Base-by-base conservation (phyloP, 305 asterid genomes). In the Solanum hybrid region DNA sequence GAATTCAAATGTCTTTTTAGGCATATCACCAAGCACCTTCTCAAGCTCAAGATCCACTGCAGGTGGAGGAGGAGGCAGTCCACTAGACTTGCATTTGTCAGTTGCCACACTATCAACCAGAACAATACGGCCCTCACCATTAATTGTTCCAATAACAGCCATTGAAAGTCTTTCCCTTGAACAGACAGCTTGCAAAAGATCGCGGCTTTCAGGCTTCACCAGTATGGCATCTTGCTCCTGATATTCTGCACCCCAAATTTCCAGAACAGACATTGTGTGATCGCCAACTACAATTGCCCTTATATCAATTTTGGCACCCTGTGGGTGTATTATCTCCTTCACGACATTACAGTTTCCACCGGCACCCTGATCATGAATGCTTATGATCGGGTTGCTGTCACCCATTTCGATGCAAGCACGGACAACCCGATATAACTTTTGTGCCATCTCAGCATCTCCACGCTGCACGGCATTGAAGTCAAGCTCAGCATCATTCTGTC, bases 221-320 rank as follows among this genome's bases (percentile, higher is more conserved):
- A 97, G 91, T 89, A 97, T 96, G 36, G 99, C 99, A 89, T 97
- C 99, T 91, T 97, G 99, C 93, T 97, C 99, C 91, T 97, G 99
- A 92, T 96, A 97, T 92, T 97, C 99, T 11, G 99, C 99, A 86
- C 99, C 99, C 99, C 99, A 96, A 90, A 97, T 95, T 93, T 97
- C 99, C 93, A 97, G 92, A 87, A 96, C 91, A 36, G 99, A 97
- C 99, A 97, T 96, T 0, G 99, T 97, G 90, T 95, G 92, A 90
- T 97, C 99, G 69, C 99, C 99, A 86, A 96, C 95, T n/a, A 95
- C 98, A 89, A 97, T 93, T n/a, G 97, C 95, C 91, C 99, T 92
- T 88, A 96, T 94, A 91, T 96, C 99, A 88, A 97, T 96, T 86
- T 95, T 93, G 78, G 98, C 99, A 78, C 99, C 99, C 89, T 93